Base-by-base conservation (phyloP, 208 protist genomes). In the Leishmania braziliensis region DNA sequence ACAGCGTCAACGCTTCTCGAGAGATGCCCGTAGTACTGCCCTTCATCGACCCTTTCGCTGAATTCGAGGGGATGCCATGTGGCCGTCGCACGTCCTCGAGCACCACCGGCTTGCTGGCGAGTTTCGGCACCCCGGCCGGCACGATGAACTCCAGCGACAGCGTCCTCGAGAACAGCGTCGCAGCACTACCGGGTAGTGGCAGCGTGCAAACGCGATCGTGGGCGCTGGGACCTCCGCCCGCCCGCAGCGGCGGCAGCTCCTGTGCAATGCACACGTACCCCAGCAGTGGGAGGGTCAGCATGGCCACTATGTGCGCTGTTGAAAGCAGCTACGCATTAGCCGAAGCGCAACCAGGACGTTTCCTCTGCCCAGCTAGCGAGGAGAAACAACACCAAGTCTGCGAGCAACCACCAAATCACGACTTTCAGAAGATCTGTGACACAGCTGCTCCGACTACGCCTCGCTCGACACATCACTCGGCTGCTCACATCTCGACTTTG, bases 141-240 rank as follows among this genome's bases (percentile, higher is more conserved):
- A 77, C 74, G 23, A 36, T 39, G 43, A 65, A 39, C 74, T 66
- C 56, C 74, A 68, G 56, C 36, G 74, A 68, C 54, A 66, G 48
- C 51, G 29, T 43, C 51, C 46, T 43, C 71, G 14, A 26, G 51
- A 9, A 23, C 71, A 9, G 71, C 36, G 53, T 46, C 6, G 10
- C 56, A 10, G 3, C 1, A 8, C 20, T 18, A 18, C 54, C 8
- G 6, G 63, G 51, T 26, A 51, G 60, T 26, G n/a, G 0, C 43
- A 72, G 69, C 8, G 39, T 60, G 0, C 68, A 14, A 70, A 58
- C 6, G 8, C 60, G n/a, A 33, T 51, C 74, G 9, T 33, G 23
- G 33, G 53, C 9, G 33, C 20, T 66, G 2, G 39, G 66, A 36
- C 26, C 54, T 43, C 56, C 26, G 48, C 60, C 20, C 43, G 26